These are phyloP conservation scores for Rhizomucor miehei DNA, from an alignment of 371 early-diverging fungal species.

Conservation along the genomic window DNA sequence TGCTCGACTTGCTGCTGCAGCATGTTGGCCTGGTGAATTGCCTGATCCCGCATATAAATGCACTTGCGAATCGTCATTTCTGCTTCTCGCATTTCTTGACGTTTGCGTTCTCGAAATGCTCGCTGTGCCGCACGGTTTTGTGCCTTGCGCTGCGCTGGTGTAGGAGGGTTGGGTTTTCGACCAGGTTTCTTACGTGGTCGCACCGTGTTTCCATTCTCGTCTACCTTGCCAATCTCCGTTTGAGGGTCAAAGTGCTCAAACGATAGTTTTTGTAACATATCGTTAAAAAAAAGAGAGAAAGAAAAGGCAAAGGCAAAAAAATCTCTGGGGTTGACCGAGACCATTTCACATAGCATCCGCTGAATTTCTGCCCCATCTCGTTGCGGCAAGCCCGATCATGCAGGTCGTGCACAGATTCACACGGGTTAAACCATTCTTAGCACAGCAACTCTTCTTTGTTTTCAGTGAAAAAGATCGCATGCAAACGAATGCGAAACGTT, in stretches of 20 bases:
- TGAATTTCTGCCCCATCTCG: no score
- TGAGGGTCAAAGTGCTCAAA: conserved; percentile 49
- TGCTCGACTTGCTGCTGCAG: conserved; percentile 20
- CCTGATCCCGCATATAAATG: conserved; percentile 29
- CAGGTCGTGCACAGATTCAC: no score
- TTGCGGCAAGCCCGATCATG: no score
- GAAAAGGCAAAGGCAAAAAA: no score
- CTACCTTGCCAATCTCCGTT: conserved; percentile 33
- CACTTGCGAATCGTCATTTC: conserved; percentile 46
- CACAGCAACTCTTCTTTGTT: no score
- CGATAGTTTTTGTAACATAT: conserved; percentile 6
- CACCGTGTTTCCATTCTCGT: conserved; percentile 36
- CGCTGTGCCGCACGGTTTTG: conserved; percentile 78
- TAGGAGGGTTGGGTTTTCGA: conserved; percentile 44
- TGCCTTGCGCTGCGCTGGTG: conserved; percentile 62
- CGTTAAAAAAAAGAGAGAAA: no score
- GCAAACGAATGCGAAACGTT: no score
- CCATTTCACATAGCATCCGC: no score
- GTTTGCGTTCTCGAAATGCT: conserved; percentile 75
- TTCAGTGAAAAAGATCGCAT: no score
- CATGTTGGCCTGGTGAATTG: conserved; percentile 19
- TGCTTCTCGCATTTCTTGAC: conserved; percentile 69
- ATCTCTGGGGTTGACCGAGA: no score
- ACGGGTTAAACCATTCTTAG: no score
- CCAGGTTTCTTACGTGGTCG: conserved; percentile 44